phyloP scores from a whole-genome alignment of 139 green algal genomes.

The Chlorella sp. region DNA sequence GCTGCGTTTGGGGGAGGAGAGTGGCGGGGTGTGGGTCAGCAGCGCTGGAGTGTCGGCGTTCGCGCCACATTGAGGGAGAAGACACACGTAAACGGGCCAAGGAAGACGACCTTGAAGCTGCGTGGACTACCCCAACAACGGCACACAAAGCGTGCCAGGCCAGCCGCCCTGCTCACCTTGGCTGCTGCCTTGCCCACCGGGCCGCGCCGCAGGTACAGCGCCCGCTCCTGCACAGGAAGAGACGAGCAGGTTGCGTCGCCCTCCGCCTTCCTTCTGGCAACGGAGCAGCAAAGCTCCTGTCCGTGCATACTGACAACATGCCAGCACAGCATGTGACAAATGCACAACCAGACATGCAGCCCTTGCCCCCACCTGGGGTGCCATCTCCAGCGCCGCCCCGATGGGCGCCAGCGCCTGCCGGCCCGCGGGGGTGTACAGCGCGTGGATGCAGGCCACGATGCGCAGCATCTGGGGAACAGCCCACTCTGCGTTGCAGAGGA shows the following conservation, averaged over 20 bases:
- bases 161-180: neutral
- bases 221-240: slow-evolving; percentile 56
- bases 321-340: too few species aligned
- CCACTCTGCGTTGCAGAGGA: slow-evolving; percentile 42
- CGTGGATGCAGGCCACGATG: slow-evolving; percentile 60
- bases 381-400: slow-evolving; percentile 59
- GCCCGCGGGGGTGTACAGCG: slow-evolving; percentile 52
- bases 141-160: neutral
- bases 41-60: too few species aligned
- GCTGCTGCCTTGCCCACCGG: neutral
- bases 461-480: slow-evolving; percentile 43
- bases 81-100: too few species aligned
- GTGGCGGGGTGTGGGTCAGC: too few species aligned
- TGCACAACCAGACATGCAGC: too few species aligned
- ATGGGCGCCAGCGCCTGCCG: slow-evolving; percentile 43
- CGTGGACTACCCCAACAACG: too few species aligned
- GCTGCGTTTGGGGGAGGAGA: neutral
- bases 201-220: slow-evolving; percentile 61
- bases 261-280: too few species aligned
- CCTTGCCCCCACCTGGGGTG: slow-evolving; percentile 33
- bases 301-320: too few species aligned
- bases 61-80: too few species aligned
- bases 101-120: too few species aligned
- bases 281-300: too few species aligned
- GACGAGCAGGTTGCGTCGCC: too few species aligned